Base-by-base conservation (phyloP, 768 basidiomycete genomes). In the Hericium rajendrae region DNA sequence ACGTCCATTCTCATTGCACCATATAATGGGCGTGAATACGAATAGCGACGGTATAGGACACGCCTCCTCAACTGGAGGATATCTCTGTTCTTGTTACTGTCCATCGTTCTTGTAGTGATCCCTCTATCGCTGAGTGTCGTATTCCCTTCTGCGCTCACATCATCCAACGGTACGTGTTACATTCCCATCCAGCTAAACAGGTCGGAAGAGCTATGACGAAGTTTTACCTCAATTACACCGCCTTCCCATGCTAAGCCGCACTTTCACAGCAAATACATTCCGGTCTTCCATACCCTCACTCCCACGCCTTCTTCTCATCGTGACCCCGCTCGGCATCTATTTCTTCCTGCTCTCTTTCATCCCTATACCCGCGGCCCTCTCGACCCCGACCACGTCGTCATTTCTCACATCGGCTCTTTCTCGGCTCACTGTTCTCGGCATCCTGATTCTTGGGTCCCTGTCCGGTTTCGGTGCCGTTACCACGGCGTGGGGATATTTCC, bases 391-490 rank as follows among this genome's bases (percentile, higher is more conserved):
- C 70, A 46, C 75, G 78, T 54, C 65, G 73, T 2, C 71, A 78
- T 24, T 46, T 4, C 57, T 61, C 15, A 57, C 48, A 6, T 78
- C 77, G 9, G 72, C 81, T 1, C 73, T 78, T 0, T 72, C 85
- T 2, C 80, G 89, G 11, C 75, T 91, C 13, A 80, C 86, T 18
- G 85, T 91, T 18, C 70, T 92, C 20, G 91, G 91, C 2, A 91
- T 85, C 0, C 74, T 84, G 32, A 79, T 91, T 56, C 82, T 93
- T n/a, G 91, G 91, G 5, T 66, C 84, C 2, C 74, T 93, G 5
- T 89, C 90, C 0, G 91, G 91, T 0, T 86, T 89, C 59, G 89
- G 89, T 60, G 84, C 88, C 3, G 74, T 87, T 51, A 82, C 77
- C 60, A 84, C 79, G 49, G 78, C 82, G 0, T 88, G 87, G 86